Percentiles rank a stretch among this genome's conserved stretches.
Evolutionary conservation across 116 monocot species (phyloP).

Genomic region (Phalaenopsis hybrid): DNA sequence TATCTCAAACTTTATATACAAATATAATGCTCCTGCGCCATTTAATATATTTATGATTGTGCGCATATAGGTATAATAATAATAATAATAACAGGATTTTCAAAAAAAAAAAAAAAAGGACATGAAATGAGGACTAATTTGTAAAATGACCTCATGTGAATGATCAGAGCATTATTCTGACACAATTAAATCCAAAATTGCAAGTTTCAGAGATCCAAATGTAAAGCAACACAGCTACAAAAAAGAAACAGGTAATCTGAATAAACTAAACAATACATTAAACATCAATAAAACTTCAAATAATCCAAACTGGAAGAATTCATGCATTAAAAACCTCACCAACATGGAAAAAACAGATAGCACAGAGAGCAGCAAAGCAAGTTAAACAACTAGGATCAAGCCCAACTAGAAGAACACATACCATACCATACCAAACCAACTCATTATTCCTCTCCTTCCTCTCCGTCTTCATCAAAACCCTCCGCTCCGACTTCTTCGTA

Average conservation of each 20-base stretch:
- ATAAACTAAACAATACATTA: neutral
- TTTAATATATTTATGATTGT: no score
- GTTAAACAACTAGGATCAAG: neutral
- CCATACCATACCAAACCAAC: neutral
- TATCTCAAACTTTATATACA: no score
- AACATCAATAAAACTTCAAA: neutral
- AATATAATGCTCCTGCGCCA: no score
- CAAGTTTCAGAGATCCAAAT: no score
- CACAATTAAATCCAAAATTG: no score
- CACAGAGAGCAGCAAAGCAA: neutral
- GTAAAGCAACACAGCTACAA: neutral
- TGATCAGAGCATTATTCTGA: no score
- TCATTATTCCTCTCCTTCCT: constrained; percentile 20
- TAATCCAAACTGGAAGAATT: neutral
- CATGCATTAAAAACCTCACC: neutral
- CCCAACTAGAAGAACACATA: neutral
- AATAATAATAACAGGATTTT: no score
- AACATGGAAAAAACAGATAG: neutral
- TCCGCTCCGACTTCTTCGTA: constrained; percentile 24
- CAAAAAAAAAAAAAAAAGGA: no score
- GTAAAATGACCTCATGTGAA: no score
- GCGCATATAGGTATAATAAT: no score
- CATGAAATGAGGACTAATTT: no score
- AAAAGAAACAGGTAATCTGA: neutral
- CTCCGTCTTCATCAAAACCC: constrained; percentile 5